These are phyloP conservation scores for Cryomyces antarcticus DNA, from an alignment of 495 filamentous ascomycete species.

Conservation along the genomic window DNA sequence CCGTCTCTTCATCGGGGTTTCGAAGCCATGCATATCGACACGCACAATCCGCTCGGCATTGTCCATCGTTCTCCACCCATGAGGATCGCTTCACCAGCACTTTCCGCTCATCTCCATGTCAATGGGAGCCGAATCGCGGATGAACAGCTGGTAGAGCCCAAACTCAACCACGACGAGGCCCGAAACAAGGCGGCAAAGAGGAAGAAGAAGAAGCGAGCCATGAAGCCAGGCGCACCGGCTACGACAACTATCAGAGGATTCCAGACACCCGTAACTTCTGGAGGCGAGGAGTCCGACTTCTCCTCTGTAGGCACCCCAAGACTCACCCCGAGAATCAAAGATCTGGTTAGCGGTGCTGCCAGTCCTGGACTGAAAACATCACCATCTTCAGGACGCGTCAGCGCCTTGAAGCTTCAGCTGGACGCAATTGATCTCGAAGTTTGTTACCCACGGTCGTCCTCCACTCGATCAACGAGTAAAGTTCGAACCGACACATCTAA, in stretches of 20 bases:
- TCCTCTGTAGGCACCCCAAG: slow-evolving; percentile 30
- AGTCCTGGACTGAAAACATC: slow-evolving; percentile 39
- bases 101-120: slow-evolving; percentile 3
- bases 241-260: slow-evolving; percentile 61
- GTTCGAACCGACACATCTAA: slow-evolving; percentile 20
- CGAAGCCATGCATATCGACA: not conserved
- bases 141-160: slow-evolving; percentile 2
- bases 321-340: slow-evolving; percentile 11
- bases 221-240: slow-evolving; percentile 34
- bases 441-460: not conserved
- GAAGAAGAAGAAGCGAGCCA: slow-evolving; percentile 27
- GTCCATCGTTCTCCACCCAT: slow-evolving; percentile 7
- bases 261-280: slow-evolving; percentile 61
- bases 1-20: no score
- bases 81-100: slow-evolving; percentile 6
- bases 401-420: slow-evolving; percentile 55
- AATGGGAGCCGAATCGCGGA: not conserved
- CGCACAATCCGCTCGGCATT: not conserved
- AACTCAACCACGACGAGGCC: slow-evolving; percentile 18
- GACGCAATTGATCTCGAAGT: slow-evolving; percentile 37
- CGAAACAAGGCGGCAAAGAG: slow-evolving; percentile 16
- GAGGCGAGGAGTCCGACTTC: slow-evolving; percentile 68
- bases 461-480: slow-evolving; percentile 1
- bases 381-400: slow-evolving; percentile 45
- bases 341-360: slow-evolving; percentile 18